A percentile compares a stretch with the other conserved stretches of the same genome.
Evolutionary conservation across 768 basidiomycete genomes (phyloP).

Genomic region (Strobilomyces echinocephalus): DNA sequence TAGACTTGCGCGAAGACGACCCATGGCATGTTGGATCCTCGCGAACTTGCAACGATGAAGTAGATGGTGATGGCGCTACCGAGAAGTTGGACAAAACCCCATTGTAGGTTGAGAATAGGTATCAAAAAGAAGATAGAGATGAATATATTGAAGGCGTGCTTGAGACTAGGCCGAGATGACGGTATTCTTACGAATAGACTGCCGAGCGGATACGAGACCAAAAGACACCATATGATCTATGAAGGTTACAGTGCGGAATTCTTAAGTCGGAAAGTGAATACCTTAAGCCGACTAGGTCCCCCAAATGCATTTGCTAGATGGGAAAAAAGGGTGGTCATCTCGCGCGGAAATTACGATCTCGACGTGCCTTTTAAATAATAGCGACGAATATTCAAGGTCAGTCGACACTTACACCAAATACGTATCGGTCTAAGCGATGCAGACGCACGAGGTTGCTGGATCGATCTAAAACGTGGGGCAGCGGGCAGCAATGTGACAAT

Average conservation of each 20-base stretch:
- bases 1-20: constrained; percentile 65
- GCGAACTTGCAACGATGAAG: constrained; percentile 53
- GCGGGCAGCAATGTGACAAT: background rate
- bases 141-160: constrained; percentile 76
- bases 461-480: background rate
- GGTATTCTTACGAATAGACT: constrained; percentile 84
- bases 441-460: background rate
- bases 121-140: constrained; percentile 76
- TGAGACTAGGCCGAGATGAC: constrained; percentile 54
- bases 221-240: background rate
- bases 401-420: background rate
- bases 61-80: constrained; percentile 73
- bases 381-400: background rate
- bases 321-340: background rate
- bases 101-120: constrained; percentile 65
- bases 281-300: background rate
- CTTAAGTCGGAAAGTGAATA: background rate
- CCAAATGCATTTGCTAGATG: background rate
- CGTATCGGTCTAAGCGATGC: background rate
- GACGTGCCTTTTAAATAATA: background rate
- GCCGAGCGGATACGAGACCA: constrained; percentile 70
- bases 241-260: background rate
- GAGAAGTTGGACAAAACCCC: constrained; percentile 72
- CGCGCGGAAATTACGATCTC: background rate
- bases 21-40: constrained; percentile 83